Evolutionary conservation across 352 stramenopile genomes (phyloP).

Genomic region (Pythium brassicae): DNA sequence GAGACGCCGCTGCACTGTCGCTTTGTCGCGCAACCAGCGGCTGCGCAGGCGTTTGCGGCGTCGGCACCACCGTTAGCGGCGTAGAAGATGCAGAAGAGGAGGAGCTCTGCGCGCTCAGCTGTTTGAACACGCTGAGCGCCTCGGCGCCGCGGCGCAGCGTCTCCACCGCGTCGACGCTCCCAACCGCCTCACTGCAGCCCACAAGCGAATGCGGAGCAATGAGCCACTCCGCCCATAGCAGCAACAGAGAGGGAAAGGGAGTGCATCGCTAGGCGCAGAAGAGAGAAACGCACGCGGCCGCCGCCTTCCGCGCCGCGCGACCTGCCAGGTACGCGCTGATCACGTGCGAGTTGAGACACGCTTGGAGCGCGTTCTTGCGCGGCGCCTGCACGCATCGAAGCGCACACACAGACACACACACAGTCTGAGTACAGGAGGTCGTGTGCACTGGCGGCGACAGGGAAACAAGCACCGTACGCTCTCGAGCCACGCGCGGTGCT

Average conservation of each 20-base stretch:
- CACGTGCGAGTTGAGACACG: constrained; percentile 77
- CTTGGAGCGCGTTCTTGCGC: constrained; percentile 42
- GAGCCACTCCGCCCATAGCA: no score
- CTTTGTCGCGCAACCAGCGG: constrained; percentile 2
- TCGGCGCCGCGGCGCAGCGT: constrained; percentile 42
- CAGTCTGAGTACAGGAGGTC: background rate
- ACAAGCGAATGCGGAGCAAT: constrained; percentile 3
- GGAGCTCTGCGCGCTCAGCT: constrained; percentile 10
- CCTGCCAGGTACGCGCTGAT: constrained; percentile 71
- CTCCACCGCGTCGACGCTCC: constrained; percentile 4
- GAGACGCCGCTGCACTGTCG: background rate
- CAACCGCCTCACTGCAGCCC: background rate
- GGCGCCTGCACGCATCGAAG: constrained; percentile 17
- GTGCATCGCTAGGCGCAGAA: no score
- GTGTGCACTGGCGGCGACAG: background rate
- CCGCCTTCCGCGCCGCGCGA: constrained; percentile 37
- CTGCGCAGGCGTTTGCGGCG: constrained; percentile 9
- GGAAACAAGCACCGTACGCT: constrained; percentile 20
- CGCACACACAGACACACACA: background rate
- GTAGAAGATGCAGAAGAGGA: background rate
- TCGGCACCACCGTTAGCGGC: constrained; percentile 39
- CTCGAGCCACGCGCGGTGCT: constrained; percentile 62
- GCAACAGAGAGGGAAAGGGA: no score
- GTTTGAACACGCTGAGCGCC: constrained; percentile 18
- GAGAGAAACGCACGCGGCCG: constrained; percentile 18